These are phyloP conservation scores for Penicillium canescens DNA, from an alignment of 495 filamentous ascomycete species.

Conservation along the genomic window DNA sequence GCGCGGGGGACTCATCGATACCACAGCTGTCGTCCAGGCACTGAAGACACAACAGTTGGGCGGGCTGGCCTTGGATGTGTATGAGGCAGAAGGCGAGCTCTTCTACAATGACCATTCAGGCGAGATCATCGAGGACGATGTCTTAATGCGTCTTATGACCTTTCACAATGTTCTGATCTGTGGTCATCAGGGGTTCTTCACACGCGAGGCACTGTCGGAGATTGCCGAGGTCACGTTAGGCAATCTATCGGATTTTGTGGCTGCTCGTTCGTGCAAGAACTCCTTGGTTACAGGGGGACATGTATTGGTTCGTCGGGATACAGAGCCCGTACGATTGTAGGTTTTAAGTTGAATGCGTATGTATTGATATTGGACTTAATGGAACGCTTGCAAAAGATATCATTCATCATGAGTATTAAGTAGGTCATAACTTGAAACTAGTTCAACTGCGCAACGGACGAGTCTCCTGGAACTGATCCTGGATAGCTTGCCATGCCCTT, in stretches of 20 bases:
- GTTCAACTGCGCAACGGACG: conserved; percentile 9
- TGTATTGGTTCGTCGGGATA: conserved; percentile 26
- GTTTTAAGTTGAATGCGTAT: not conserved
- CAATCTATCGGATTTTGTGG: conserved; percentile 47
- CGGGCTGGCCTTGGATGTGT: conserved; percentile 81
- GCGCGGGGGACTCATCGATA: conserved; percentile 63
- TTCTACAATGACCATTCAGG: conserved; percentile 68
- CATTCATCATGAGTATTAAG: not conserved
- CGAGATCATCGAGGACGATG: conserved; percentile 70
- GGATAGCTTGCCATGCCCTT: conserved; percentile 20
- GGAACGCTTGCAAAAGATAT: not conserved
- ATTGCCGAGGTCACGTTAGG: conserved; percentile 61
- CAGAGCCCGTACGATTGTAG: conserved; percentile 38
- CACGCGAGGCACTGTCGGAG: conserved; percentile 62
- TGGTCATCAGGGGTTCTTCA: conserved; percentile 73
- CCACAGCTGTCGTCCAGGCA: conserved; percentile 56
- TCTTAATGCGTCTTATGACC: conserved; percentile 65
- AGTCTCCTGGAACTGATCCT: conserved; percentile 16
- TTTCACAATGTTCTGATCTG: conserved; percentile 70
- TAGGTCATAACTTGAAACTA: not conserved
- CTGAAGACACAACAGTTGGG: conserved; percentile 61
- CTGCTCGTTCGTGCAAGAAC: conserved; percentile 29
- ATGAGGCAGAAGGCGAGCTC: conserved; percentile 69
- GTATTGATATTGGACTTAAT: conserved; percentile 1
- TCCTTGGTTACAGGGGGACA: conserved; percentile 37